These are phyloP conservation scores for Leishmania tarentolae DNA, from an alignment of 208 protist species.

Conservation along the genomic window DNA sequence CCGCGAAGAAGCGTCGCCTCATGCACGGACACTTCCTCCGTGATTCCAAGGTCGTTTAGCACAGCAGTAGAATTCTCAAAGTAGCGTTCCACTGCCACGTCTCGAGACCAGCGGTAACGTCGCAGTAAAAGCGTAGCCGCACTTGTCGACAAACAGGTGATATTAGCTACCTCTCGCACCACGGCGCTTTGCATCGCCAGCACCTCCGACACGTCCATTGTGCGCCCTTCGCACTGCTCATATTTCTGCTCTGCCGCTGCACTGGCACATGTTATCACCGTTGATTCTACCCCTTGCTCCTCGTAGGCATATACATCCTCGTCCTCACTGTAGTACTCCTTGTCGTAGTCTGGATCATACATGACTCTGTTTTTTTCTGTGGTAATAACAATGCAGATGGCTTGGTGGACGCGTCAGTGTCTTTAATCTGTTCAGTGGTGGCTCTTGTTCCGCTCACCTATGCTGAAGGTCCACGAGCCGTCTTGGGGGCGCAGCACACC, in stretches of 20 bases:
- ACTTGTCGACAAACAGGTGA: slow-evolving; percentile 22
- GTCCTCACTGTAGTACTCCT: slow-evolving; percentile 27
- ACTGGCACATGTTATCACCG: background rate
- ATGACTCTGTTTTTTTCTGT: background rate
- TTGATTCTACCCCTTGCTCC: background rate
- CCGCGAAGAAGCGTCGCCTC: background rate
- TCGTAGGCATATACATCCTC: slow-evolving; percentile 26
- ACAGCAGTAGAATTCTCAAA: slow-evolving; percentile 11
- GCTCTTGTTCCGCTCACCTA: background rate
- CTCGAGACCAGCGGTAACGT: slow-evolving; percentile 19
- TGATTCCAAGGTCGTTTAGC: slow-evolving; percentile 14
- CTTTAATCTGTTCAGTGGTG: background rate
- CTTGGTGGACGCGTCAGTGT: background rate
- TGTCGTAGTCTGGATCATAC: slow-evolving; percentile 19
- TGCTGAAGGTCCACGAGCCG: background rate
- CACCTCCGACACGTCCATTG: slow-evolving; percentile 19
- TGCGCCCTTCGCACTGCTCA: slow-evolving; percentile 14
- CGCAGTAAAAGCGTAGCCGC: slow-evolving; percentile 17
- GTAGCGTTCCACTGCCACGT: slow-evolving; percentile 30
- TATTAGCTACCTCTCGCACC: slow-evolving; percentile 14
- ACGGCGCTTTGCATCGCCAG: slow-evolving; percentile 24
- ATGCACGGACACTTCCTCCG: slow-evolving; percentile 3
- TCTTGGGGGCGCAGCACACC: background rate
- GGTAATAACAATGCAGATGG: background rate
- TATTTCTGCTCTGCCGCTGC: slow-evolving; percentile 2